phyloP scores from a whole-genome alignment of 805 yeast genomes.

The Myxozyma vanderwaltii region DNA sequence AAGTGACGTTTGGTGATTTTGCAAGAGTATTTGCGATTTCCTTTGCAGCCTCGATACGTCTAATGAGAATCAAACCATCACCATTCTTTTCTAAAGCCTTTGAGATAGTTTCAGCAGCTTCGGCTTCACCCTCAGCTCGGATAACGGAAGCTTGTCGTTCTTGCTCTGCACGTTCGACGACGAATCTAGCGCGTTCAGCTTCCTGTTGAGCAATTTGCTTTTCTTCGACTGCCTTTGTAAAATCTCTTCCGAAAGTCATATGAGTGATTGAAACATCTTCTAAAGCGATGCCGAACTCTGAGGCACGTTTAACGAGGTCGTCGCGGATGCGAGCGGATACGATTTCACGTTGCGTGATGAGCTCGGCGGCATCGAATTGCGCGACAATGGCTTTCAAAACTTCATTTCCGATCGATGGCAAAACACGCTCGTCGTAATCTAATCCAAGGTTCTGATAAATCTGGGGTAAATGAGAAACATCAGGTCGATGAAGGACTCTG shows the following conservation, averaged over 20 bases:
- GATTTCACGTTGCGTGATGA: constrained; percentile 94
- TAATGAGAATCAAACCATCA: constrained; percentile 88
- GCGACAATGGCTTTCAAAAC: constrained; percentile 88
- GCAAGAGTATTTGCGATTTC: constrained; percentile 92
- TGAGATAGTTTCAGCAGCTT: constrained; percentile 93
- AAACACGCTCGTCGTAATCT: constrained; percentile 92
- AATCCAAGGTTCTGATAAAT: constrained; percentile 90
- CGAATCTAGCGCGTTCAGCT: constrained; percentile 92
- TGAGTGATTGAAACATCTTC: constrained; percentile 98
- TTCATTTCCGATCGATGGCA: constrained; percentile 92
- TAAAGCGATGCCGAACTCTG: constrained; percentile 83
- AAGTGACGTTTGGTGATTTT: constrained; percentile 79
- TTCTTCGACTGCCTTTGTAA: constrained; percentile 97
- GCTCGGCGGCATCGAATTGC: constrained; percentile 93
- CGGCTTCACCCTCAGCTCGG: constrained; percentile 99
- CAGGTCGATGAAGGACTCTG: constrained; percentile 93
- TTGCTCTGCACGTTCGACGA: constrained; percentile 96
- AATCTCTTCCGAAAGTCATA: constrained; percentile 94
- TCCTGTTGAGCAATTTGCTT: constrained; percentile 99
- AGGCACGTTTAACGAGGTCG: constrained; percentile 80
- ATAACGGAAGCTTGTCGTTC: constrained; percentile 93
- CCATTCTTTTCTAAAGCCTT: constrained; percentile 92
- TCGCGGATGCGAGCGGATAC: constrained; percentile 86
- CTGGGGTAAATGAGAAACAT: constrained; percentile 73
- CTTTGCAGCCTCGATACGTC: constrained; percentile 95